These are phyloP conservation scores for Amanita rubescens DNA, from an alignment of 768 basidiomycete genomes.

Conservation along the genomic window DNA sequence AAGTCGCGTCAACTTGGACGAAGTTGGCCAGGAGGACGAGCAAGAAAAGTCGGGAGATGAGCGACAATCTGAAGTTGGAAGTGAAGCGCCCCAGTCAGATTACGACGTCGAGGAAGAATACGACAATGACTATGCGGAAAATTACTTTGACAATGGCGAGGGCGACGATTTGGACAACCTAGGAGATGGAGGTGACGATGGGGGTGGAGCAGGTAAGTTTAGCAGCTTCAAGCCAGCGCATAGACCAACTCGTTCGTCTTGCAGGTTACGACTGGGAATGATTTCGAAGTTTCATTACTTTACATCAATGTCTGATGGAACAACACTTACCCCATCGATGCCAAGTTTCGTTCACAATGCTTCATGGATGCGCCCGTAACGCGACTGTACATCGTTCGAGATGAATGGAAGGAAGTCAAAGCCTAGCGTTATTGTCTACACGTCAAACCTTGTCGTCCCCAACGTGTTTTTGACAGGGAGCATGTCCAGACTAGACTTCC, in stretches of 20 bases:
- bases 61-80: conserved; percentile 51
- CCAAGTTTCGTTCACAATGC: background rate
- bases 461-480: background rate
- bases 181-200: conserved; percentile 64
- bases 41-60: conserved; percentile 72
- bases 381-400: background rate
- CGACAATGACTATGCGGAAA: conserved; percentile 85
- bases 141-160: conserved; percentile 89
- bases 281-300: background rate
- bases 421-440: background rate
- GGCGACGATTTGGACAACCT: conserved; percentile 74
- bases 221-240: background rate
- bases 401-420: background rate
- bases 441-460: background rate
- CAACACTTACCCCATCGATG: background rate
- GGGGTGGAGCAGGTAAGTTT: conserved; percentile 35
- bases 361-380: background rate
- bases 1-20: conserved; percentile 55
- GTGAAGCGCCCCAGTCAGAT: conserved; percentile 60
- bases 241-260: background rate
- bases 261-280: conserved; percentile 6
- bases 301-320: background rate
- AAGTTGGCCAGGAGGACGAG: conserved; percentile 58
- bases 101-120: conserved; percentile 89
- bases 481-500: background rate